phyloP scores from a whole-genome alignment of 2,329 filamentous ascomycete genomes.

The Colletotrichum godetiae region DNA sequence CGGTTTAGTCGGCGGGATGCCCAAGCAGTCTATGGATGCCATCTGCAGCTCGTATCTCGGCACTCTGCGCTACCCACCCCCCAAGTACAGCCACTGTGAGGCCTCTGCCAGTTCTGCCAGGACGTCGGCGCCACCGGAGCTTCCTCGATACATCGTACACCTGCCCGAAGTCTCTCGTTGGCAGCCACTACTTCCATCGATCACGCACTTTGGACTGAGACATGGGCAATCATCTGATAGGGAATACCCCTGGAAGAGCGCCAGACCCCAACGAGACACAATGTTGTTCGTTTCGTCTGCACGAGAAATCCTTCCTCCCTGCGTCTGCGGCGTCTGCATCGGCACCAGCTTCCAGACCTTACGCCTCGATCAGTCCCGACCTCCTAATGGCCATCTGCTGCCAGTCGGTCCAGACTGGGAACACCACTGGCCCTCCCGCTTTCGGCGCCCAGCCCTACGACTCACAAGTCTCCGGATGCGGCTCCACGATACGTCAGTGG shows the following conservation, averaged over 20 bases:
- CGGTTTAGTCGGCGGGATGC: constrained; percentile 7
- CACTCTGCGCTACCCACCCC: neutral
- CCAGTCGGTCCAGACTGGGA: neutral
- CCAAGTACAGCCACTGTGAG: constrained; percentile 15
- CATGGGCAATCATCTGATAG: constrained; percentile 30
- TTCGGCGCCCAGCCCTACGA: constrained; percentile 15
- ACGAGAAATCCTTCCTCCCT: neutral
- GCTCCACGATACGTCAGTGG: neutral
- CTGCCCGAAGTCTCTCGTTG: neutral
- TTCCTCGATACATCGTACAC: constrained; percentile 2
- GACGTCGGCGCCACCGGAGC: neutral
- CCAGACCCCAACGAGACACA: neutral
- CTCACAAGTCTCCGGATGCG: constrained; percentile 14
- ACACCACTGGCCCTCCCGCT: neutral
- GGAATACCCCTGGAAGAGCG: neutral
- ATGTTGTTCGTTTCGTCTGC: constrained; percentile 1
- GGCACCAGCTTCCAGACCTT: neutral
- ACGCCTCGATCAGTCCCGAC: neutral
- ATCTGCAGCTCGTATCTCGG: constrained; percentile 15
- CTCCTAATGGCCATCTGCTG: neutral
- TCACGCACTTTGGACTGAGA: constrained; percentile 5
- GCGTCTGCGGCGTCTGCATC: neutral
- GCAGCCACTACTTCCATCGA: neutral
- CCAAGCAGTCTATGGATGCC: neutral
- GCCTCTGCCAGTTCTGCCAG: neutral